Conservation (phyloP, 2,329 filamentous ascomycete species). For the Hypoxylon sp. region DNA sequence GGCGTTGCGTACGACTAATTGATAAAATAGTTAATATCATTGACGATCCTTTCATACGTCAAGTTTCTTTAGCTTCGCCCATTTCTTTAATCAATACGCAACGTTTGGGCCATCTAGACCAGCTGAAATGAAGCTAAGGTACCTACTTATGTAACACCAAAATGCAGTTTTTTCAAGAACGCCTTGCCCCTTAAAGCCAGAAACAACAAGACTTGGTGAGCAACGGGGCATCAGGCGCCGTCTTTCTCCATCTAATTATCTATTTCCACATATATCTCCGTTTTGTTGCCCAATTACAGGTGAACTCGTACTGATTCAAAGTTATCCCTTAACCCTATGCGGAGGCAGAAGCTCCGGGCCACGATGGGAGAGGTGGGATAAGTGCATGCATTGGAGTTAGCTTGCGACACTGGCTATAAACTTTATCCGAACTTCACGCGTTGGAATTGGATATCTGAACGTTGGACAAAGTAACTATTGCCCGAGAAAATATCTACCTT, state of each 20-base stretch:
- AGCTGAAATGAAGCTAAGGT: neutral
- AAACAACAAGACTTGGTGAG: slow-evolving; percentile 33
- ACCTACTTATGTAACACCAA: neutral
- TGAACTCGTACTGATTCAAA: slow-evolving; percentile 13
- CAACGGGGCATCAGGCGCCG: slow-evolving; percentile 40
- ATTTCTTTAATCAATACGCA: neutral
- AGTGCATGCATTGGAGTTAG: slow-evolving; percentile 31
- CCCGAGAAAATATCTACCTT: neutral
- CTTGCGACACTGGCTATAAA: slow-evolving; percentile 33
- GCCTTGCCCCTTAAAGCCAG: slow-evolving; percentile 13
- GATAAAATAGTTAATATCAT: neutral
- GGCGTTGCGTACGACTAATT: neutral
- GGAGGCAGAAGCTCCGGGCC: slow-evolving; percentile 33
- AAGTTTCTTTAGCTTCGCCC: neutral
- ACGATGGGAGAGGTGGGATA: slow-evolving; percentile 23
- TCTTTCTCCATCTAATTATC: slow-evolving; percentile 23
- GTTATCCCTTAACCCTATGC: slow-evolving; percentile 22
- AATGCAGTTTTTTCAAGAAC: slow-evolving; percentile 2
- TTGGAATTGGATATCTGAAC: neutral
- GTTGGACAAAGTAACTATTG: slow-evolving; percentile 4
- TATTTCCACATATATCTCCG: slow-evolving; percentile 18
- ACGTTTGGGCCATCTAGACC: neutral
- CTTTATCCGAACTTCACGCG: slow-evolving; percentile 38
- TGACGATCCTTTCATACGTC: neutral
- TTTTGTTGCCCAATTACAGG: slow-evolving; percentile 23